Conservation (phyloP, 2,329 filamentous ascomycete species). For the Akanthomyces uredinophilus region DNA sequence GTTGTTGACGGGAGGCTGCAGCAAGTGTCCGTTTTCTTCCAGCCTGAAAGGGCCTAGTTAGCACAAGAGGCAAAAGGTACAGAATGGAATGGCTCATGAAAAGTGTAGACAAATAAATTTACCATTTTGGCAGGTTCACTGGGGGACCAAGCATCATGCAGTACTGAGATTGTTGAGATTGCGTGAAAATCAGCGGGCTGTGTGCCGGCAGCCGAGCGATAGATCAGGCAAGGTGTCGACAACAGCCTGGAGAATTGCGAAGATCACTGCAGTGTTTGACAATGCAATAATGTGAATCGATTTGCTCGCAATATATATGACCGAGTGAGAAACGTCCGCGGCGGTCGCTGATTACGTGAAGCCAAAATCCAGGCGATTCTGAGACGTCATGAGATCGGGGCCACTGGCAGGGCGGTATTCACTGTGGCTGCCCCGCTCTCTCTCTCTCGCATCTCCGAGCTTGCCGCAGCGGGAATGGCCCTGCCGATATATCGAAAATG, state of each 20-base stretch:
- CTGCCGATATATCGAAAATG: background rate
- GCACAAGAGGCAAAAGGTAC: background rate
- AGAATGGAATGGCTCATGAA: background rate
- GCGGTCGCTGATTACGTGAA: background rate
- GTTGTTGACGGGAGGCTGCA: conserved; percentile 94
- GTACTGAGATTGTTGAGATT: background rate
- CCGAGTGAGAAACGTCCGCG: background rate
- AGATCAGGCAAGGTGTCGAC: background rate
- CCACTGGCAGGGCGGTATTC: background rate
- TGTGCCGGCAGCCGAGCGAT: background rate
- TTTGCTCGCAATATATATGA: background rate
- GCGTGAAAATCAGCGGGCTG: background rate
- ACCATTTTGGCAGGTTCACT: conserved; percentile 56
- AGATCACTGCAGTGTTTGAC: background rate
- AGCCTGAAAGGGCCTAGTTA: conserved; percentile 55
- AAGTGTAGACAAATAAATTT: conserved; percentile 21
- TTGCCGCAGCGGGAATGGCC: background rate
- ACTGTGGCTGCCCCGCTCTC: background rate
- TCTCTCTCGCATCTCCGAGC: background rate
- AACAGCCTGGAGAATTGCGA: background rate
- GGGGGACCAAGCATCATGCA: conserved; percentile 43
- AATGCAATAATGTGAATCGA: background rate
- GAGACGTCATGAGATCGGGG: background rate
- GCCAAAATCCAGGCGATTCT: background rate
- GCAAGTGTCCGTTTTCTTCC: conserved; percentile 81